Percentiles rank a stretch among this genome's conserved stretches.
Evolutionary conservation across 768 basidiomycete species (phyloP).

Genomic region (Rossbeevera mucosa): DNA sequence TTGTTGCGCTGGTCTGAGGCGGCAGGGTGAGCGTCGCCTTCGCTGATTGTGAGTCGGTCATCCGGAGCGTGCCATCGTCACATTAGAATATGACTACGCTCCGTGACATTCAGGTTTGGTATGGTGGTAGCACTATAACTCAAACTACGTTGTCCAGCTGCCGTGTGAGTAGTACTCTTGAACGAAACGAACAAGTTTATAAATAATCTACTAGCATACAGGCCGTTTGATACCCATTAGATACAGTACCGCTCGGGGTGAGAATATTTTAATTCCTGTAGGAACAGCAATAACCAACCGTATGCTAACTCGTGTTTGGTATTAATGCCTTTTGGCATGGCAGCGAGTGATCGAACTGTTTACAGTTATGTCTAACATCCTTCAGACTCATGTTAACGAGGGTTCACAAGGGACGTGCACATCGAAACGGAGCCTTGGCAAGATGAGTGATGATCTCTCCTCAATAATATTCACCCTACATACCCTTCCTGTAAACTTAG

Average conservation of each 20-base stretch:
- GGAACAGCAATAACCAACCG: too few species aligned
- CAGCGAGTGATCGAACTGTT: background rate
- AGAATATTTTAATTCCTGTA: too few species aligned
- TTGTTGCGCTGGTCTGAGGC: constrained; percentile 1
- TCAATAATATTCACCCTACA: too few species aligned
- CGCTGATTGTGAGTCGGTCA: too few species aligned
- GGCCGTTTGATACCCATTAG: background rate
- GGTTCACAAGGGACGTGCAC: constrained; percentile 17
- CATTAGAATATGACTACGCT: too few species aligned
- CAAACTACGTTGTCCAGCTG: constrained; percentile 13
- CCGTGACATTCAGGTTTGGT: too few species aligned
- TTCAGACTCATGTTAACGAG: background rate
- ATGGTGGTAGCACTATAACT: constrained; percentile 2
- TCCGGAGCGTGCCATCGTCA: too few species aligned
- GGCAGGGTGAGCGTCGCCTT: too few species aligned
- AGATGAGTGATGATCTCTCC: constrained; percentile 29
- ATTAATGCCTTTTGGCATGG: background rate
- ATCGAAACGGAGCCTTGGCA: constrained; percentile 23
- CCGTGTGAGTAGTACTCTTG: constrained; percentile 9
- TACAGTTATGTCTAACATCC: background rate
- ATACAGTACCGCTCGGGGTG: background rate
- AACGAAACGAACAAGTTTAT: constrained; percentile 7
- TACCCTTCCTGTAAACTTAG: constrained; percentile 19
- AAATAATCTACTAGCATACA: background rate
- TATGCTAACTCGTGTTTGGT: too few species aligned